Evolutionary conservation across 331 rosid species (phyloP).

Genomic region (Malus hybrid): DNA sequence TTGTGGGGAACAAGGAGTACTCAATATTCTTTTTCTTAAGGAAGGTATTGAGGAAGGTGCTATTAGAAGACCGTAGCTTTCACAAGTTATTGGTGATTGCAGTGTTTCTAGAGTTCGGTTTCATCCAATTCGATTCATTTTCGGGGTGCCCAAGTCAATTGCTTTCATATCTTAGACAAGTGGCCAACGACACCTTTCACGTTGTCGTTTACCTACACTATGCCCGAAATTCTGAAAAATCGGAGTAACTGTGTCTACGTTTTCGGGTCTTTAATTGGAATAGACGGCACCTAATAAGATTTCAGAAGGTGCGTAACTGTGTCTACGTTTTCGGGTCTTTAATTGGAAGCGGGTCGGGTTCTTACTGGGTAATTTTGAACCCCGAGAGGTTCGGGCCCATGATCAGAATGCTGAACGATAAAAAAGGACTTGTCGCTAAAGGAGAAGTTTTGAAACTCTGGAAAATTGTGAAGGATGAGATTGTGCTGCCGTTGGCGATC

Average conservation of each 20-base stretch:
- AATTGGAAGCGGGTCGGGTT: constrained; percentile 24
- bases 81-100: constrained; percentile 38
- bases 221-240: constrained; percentile 38
- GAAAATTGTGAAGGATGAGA: constrained; percentile 60
- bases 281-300: constrained; percentile 34
- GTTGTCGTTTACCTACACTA: constrained; percentile 39
- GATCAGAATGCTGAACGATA: constrained; percentile 20
- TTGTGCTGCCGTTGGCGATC: constrained; percentile 57
- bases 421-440: not conserved
- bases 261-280: not conserved
- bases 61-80: constrained; percentile 26
- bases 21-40: constrained; percentile 40
- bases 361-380: constrained; percentile 34
- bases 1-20: not conserved
- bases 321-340: constrained; percentile 48
- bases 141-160: constrained; percentile 19
- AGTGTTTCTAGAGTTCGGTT: constrained; percentile 67
- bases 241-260: no score
- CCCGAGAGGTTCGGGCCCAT: constrained; percentile 15
- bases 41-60: constrained; percentile 37
- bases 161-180: no score
- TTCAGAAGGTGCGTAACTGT: constrained; percentile 40
- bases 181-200: constrained; percentile 10
- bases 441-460: constrained; percentile 45
- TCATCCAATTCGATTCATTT: constrained; percentile 35